phyloP scores from a whole-genome alignment of 2,329 filamentous ascomycete genomes.

The Hymenoscyphus infarciens region DNA sequence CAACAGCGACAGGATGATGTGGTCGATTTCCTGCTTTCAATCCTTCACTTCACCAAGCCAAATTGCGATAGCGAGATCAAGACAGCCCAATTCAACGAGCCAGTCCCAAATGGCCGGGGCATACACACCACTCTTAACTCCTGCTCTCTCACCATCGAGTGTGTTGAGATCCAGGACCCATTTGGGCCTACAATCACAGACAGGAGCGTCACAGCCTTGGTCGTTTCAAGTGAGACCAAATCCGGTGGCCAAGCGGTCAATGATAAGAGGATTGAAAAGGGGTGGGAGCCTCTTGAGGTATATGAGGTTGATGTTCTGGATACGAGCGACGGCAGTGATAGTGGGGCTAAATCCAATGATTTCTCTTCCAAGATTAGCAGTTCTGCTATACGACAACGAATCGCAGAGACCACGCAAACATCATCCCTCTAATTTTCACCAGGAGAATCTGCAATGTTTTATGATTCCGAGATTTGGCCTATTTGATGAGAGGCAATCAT shows the following conservation, averaged over 20 bases:
- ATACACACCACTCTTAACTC: conserved; percentile 56
- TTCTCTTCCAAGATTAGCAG: conserved; percentile 89
- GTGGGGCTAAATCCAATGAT: conserved; percentile 45
- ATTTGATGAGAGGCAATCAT: too few species aligned
- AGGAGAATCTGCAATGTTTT: too few species aligned
- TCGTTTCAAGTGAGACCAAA: conserved; percentile 85
- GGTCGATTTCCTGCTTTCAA: conserved; percentile 68
- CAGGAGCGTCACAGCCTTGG: conserved; percentile 71
- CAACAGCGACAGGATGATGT: conserved; percentile 65
- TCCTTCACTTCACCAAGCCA: conserved; percentile 44
- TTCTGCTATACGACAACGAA: conserved; percentile 69
- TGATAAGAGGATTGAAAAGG: conserved; percentile 69
- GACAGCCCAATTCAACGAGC: conserved; percentile 22
- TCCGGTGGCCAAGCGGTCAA: conserved; percentile 84
- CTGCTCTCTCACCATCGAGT: conserved; percentile 63
- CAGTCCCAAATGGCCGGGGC: conserved; percentile 44
- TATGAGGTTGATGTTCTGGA: conserved; percentile 90
- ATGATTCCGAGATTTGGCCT: too few species aligned
- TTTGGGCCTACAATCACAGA: conserved; percentile 90
- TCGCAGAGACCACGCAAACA: conserved; percentile 26
- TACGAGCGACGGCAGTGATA: conserved; percentile 50
- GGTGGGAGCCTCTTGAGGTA: conserved; percentile 72
- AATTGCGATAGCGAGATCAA: conserved; percentile 37
- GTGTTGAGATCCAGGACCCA: conserved; percentile 80
- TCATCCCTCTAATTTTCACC: conserved; percentile 14